Evolutionary conservation across 306 rosid species (phyloP).

Genomic region (Fragaria nilgerrensis): DNA sequence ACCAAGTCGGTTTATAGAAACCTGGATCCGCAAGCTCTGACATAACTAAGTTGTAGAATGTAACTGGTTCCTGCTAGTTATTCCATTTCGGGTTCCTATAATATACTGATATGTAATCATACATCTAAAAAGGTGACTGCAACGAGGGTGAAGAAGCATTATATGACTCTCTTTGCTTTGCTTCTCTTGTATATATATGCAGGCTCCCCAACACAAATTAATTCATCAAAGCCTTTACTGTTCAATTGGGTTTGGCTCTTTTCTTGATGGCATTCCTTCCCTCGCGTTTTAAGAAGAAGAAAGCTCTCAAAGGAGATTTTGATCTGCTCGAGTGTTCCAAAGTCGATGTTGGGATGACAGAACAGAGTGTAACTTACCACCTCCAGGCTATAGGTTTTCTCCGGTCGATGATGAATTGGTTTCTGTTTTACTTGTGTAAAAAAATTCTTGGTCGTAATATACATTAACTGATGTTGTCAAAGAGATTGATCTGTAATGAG

Average conservation of each 20-base stretch:
- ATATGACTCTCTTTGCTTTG: background rate
- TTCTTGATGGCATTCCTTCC: constrained; percentile 12
- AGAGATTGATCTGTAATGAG: background rate
- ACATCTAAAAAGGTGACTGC: background rate
- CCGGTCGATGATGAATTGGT: background rate
- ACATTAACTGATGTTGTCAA: background rate
- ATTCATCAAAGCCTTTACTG: background rate
- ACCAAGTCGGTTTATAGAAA: background rate
- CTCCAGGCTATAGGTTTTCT: constrained; percentile 4
- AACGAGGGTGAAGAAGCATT: background rate
- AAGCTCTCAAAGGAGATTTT: background rate
- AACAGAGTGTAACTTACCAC: constrained; percentile 3
- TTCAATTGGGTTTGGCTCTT: background rate
- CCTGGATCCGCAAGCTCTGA: constrained; percentile 5
- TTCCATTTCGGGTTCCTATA: background rate
- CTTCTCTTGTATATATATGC: background rate
- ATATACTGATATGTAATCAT: background rate
- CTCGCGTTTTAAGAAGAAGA: background rate
- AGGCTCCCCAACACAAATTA: background rate
- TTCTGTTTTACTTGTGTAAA: constrained; percentile 8
- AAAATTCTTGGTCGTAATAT: background rate
- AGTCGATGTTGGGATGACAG: background rate
- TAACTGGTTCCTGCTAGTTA: background rate
- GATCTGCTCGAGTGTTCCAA: background rate
- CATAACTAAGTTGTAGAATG: background rate